Conservation (phyloP, 345 rosid genomes). For the Angophora floribunda region DNA sequence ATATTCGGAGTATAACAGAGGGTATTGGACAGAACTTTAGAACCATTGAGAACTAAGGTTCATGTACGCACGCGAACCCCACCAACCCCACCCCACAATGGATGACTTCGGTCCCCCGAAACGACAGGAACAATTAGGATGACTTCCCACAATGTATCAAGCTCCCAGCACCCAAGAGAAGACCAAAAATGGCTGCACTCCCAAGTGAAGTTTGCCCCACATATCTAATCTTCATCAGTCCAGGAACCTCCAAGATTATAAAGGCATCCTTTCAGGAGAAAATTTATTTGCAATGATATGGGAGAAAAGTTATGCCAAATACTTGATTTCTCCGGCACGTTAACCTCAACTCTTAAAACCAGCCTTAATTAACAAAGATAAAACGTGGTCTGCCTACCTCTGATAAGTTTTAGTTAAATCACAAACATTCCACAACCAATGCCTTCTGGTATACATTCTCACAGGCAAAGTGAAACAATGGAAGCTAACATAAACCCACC, state of each 20-base stretch:
- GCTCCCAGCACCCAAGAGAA: conserved; percentile 87
- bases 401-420: background rate
- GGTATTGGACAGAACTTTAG: background rate
- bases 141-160: conserved; percentile 79
- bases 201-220: conserved; percentile 87
- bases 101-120: background rate
- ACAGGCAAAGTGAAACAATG: background rate
- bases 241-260: conserved; percentile 46
- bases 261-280: background rate
- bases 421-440: background rate
- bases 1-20: background rate
- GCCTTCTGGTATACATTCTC: background rate
- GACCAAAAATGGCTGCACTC: conserved; percentile 92
- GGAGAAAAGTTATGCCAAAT: background rate
- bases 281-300: background rate
- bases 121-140: conserved; percentile 6
- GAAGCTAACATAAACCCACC: background rate
- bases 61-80: background rate
- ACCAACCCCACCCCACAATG: background rate
- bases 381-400: background rate
- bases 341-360: background rate
- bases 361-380: background rate
- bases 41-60: background rate
- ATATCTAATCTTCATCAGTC: conserved; percentile 73
- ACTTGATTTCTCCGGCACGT: background rate